Evolutionary conservation across 805 yeast species (phyloP), one percentile per base, ranked within the genome.

Genomic region (Debaryomyces hansenii): DNA sequence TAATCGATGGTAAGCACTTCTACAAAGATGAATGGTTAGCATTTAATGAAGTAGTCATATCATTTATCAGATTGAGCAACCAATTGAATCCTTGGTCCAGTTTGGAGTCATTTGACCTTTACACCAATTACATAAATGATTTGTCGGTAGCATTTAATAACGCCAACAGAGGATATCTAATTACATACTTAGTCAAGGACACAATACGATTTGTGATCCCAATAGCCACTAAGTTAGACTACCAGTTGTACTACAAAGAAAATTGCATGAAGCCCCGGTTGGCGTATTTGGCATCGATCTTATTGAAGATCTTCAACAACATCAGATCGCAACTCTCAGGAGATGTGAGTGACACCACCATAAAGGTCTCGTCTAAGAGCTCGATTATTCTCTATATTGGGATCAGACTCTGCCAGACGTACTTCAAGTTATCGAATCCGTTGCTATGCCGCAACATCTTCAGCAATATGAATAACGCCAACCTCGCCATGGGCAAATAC

Each of bases 401-500:
- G 1, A 72, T 71, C 31, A 68, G 69, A 46, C 64, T 84, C 41
- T 83, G 87, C 57, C 72, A 77, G 46, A 63, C 80, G 5, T 85
- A 84, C 59, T 83, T 79, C 57, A 65, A 61, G 34, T 73, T 83
- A 18, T 76, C 71, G 27, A 79, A 77, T 27, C 85, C 86, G 5
- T 67, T 81, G 52, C 63, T 81, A 14, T 83, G 87, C 61, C 74
- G 81, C 31, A 82, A 83, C 53, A 80, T 83, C 34, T 81, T 82
- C 55, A 74, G 84, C 29, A 83, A 82, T 58, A 76, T 83, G 68
- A 79, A 77, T 53, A 78, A 79, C 40, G 70, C 83, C 15, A 65
- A 68, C 20, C 63, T 82, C 34, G 70, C 67, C 34, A 72, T 73
- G 43, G 52, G 51, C 3, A 60, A 66, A n/a, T 80, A 74, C 35